Percentiles rank a stretch among this genome's conserved stretches.
Evolutionary conservation across 2,329 filamentous ascomycete species (phyloP).

Genomic region (Akanthomyces dipterigenus): DNA sequence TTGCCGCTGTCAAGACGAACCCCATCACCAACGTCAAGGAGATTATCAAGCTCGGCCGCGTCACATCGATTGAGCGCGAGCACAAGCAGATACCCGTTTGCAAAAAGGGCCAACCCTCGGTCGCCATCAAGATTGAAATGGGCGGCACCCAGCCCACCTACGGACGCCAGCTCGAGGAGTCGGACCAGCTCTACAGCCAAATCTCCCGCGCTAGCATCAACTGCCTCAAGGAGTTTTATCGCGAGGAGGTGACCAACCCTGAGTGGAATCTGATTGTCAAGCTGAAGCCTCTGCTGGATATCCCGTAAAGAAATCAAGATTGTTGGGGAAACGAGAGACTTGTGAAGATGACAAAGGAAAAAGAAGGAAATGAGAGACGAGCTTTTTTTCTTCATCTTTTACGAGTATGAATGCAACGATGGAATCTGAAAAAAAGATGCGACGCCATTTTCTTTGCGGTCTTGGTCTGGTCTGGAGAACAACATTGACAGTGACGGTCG

Average conservation of each 20-base stretch:
- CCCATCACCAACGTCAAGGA: constrained; percentile 75
- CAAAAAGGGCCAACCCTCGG: constrained; percentile 95
- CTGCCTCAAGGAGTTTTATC: constrained; percentile 92
- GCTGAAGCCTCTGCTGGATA: constrained; percentile 90
- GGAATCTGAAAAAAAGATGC: not conserved
- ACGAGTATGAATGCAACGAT: not conserved
- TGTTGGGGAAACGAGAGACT: not conserved
- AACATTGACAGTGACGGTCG: not conserved
- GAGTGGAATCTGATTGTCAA: constrained; percentile 95
- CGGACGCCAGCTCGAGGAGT: constrained; percentile 89
- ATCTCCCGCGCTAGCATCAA: constrained; percentile 88
- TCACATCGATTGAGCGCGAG: constrained; percentile 94
- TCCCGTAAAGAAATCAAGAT: constrained; percentile 46
- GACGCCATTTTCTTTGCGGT: not conserved
- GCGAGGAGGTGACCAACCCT: constrained; percentile 78
- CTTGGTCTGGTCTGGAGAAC: not conserved
- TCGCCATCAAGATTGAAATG: constrained; percentile 95
- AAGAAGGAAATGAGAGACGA: too few species aligned
- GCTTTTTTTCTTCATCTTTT: not conserved
- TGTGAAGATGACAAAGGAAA: not conserved
- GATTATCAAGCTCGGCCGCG: constrained; percentile 78
- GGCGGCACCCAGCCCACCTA: constrained; percentile 88
- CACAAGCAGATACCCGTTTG: constrained; percentile 90
- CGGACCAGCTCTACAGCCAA: constrained; percentile 77
- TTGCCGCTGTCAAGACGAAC: constrained; percentile 80